A percentile compares a stretch with the other conserved stretches of the same genome.
Evolutionary conservation across 495 filamentous ascomycete species (phyloP).

Genomic region (Penicillium paradoxum): DNA sequence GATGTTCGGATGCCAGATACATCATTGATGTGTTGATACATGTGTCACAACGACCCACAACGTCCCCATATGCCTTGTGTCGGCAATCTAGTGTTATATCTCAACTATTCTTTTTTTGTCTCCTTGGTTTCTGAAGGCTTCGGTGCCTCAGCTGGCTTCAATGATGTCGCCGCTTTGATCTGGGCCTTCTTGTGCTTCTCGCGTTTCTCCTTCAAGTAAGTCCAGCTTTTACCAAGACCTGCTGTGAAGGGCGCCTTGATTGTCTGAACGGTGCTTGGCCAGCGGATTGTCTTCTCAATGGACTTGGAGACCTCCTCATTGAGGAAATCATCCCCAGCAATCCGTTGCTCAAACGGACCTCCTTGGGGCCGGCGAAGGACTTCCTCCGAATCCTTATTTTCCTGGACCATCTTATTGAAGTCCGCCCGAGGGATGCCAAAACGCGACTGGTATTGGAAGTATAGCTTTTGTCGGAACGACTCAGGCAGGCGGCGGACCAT

Average conservation of each 20-base stretch:
- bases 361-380: constrained; percentile 70
- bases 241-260: constrained; percentile 76
- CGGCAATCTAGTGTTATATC: background rate
- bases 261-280: constrained; percentile 83
- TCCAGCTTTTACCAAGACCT: constrained; percentile 60
- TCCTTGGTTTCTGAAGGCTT: constrained; percentile 3
- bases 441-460: constrained; percentile 89
- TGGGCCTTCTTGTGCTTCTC: constrained; percentile 52
- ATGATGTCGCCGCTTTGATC: constrained; percentile 14
- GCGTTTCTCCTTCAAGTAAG: constrained; percentile 81
- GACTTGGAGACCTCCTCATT: constrained; percentile 61
- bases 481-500: constrained; percentile 93
- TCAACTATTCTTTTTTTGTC: constrained; percentile 16
- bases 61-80: constrained; percentile 19
- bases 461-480: constrained; percentile 79
- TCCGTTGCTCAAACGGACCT: constrained; percentile 77
- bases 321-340: constrained; percentile 67
- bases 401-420: constrained; percentile 81
- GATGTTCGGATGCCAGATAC: constrained; percentile 12
- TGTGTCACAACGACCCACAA: constrained; percentile 16
- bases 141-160: background rate
- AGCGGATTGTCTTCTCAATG: constrained; percentile 80
- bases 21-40: constrained; percentile 11
- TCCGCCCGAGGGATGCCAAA: constrained; percentile 77
- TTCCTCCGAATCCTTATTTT: constrained; percentile 53